These are phyloP conservation scores for Dentipellis sp. DNA, from an alignment of 768 basidiomycete species.

Conservation along the genomic window DNA sequence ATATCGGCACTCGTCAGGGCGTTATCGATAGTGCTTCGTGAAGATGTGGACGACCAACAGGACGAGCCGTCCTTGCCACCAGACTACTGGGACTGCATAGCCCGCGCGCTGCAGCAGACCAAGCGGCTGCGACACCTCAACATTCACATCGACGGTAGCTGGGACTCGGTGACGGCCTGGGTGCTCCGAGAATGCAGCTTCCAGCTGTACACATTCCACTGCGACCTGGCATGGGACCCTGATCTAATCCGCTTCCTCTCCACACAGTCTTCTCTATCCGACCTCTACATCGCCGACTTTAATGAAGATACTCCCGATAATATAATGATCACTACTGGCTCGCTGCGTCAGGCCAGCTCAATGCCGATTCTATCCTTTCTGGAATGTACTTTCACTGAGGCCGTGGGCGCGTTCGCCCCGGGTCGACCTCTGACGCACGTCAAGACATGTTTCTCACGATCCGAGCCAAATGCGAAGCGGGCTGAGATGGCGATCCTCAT, in stretches of 20 bases:
- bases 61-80: constrained; percentile 19
- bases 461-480: constrained; percentile 38
- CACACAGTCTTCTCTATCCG: constrained; percentile 35
- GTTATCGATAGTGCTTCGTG: constrained; percentile 37
- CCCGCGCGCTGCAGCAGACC: constrained; percentile 38
- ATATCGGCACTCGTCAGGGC: constrained; percentile 44
- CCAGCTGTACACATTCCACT: constrained; percentile 50
- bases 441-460: constrained; percentile 60
- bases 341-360: constrained; percentile 18
- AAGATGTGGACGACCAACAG: constrained; percentile 19
- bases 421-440: constrained; percentile 50
- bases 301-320: constrained; percentile 18
- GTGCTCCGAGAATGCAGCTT: constrained; percentile 35
- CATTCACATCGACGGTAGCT: constrained; percentile 28
- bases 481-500: constrained; percentile 42
- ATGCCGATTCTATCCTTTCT: constrained; percentile 44
- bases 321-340: constrained; percentile 13
- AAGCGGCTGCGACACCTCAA: constrained; percentile 41
- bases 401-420: constrained; percentile 46
- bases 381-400: constrained; percentile 63
- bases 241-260: constrained; percentile 45
- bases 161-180: constrained; percentile 26
- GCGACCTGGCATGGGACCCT: constrained; percentile 58
- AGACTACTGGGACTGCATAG: constrained; percentile 42
- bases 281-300: constrained; percentile 35